Evolutionary conservation across 208 protist genomes (phyloP).

Genomic region (Naegleria lovaniensis): DNA sequence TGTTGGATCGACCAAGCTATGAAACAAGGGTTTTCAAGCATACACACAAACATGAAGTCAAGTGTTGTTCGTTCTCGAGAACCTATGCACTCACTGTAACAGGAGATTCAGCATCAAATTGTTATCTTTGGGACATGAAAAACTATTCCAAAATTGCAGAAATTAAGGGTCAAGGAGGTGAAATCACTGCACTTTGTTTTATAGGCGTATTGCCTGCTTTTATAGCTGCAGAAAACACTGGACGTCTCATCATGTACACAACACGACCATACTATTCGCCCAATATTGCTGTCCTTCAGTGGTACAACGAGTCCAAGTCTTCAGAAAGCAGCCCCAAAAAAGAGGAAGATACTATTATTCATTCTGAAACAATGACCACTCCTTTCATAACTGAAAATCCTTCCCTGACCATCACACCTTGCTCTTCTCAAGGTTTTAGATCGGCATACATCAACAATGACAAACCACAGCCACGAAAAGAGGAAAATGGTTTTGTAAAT

Average conservation of each 20-base stretch:
- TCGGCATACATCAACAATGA: not conserved
- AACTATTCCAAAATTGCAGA: not conserved
- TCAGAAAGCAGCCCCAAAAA: not conserved
- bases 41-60: not conserved
- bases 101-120: not conserved
- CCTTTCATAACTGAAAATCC: not conserved
- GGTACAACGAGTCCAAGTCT: not conserved
- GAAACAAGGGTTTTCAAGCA: not conserved
- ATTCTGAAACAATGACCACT: not conserved
- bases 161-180: not conserved
- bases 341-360: not conserved
- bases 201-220: conserved; percentile 1
- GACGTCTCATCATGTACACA: not conserved
- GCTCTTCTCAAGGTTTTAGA: not conserved
- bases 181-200: not conserved
- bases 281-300: not conserved
- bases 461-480: not conserved
- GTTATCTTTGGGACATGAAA: not conserved
- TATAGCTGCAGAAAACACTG: not conserved
- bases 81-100: not conserved
- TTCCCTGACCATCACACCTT: not conserved
- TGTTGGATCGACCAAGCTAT: not conserved
- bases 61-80: not conserved
- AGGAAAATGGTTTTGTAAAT: not conserved
- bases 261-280: not conserved